Base-by-base conservation (phyloP, 2,329 filamentous ascomycete genomes). In the Fusarium caatingaense region DNA sequence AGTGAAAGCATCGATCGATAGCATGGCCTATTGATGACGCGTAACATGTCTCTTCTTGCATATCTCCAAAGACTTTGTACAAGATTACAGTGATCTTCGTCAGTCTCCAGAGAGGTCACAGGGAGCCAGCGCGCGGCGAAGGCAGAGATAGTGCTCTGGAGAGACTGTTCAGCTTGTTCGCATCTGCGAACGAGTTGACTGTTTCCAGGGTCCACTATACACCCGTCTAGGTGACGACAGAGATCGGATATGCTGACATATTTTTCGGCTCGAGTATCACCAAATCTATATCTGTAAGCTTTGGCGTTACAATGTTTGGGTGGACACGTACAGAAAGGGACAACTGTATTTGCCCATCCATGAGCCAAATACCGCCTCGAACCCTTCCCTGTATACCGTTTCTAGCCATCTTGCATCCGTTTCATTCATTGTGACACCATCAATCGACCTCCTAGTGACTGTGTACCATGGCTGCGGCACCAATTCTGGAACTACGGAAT, bases 281-380 rank as follows among this genome's bases (percentile, higher is more conserved):
- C 70, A 42, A 75, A 73, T 21, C 76, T 76, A n/a, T 5, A 15
- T 28, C 21, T 20, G 37, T 73, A 2, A 71, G 57, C 20, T 60
- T 46, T 2, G 6, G 10, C 5, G 53, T 27, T 34, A 15, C 16
- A 20, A 44, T 41, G 51, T 6, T 23, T 15, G 41, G 30, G 18
- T 25, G 4, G 28, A 32, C n/a, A 72, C 80, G 20, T 72, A 83
- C 80, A 80, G 62, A 49, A 83, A 82, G 16, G 81, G 81, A 61
- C 80, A 82, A 56, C 81, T 78, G 49, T 82, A 79, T 60, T 77
- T 77, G 0, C 81, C 80, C 72, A 83, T 76, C 80, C 80, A 83
- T 0, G 79, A 82, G 3, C 81, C 81, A 68, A 83, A 82, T 1
- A 82, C 75, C 5, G 76, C 74, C 49, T 82, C 80, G 40, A 82